Base-by-base conservation (phyloP, 495 filamentous ascomycete species). In the Podospora bellae-mahoneyi region DNA sequence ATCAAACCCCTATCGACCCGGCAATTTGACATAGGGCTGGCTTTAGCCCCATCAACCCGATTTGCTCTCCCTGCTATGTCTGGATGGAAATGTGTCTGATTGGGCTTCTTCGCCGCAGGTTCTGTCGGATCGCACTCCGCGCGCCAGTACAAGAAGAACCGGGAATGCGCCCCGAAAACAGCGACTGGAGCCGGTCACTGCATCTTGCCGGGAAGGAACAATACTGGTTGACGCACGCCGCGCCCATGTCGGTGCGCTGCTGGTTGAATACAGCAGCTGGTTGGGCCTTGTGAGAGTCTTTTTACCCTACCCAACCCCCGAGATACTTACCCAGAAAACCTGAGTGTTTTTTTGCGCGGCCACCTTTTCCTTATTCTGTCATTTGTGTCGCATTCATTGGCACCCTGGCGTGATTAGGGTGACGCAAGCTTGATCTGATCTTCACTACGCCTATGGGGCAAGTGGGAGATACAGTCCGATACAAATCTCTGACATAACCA, bases 11-110 rank as follows among this genome's bases (percentile, higher is more conserved):
- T 27, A 61, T 68, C 55, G 39, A 66, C 65, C 69, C 64, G 66
- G 67, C 71, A 71, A 67, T 71, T 62, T 71, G 54, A 64, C 68
- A 65, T 74, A 74, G 74, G 72, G 74, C 74, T 74, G 74, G 26
- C 30, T 75, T 73, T 73, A 76, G 63, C 74, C 72, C 68, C 65
- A 64, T 72, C 64, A 32, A 70, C 67, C 72, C 68, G 70, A 74
- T 70, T 73, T 68, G 70, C 48, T 63, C 34, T 58, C 58, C 48
- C 27, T 19, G 23, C 39, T 23, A 58, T 44, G 56, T 66, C 32
- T 34, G 58, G 23, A 48, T 28, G 53, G 39, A n/a, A 30, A 16
- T 59, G 19, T 34, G 27, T 60, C 20, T 62, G 66, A 67, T 68
- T 68, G 64, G 69, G 61, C 57, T 65, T 39, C 62, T 59, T 60